A percentile compares a stretch with the other conserved stretches of the same genome.
phyloP scores from a whole-genome alignment of 345 rosid species.

The Lumnitzera racemosa region DNA sequence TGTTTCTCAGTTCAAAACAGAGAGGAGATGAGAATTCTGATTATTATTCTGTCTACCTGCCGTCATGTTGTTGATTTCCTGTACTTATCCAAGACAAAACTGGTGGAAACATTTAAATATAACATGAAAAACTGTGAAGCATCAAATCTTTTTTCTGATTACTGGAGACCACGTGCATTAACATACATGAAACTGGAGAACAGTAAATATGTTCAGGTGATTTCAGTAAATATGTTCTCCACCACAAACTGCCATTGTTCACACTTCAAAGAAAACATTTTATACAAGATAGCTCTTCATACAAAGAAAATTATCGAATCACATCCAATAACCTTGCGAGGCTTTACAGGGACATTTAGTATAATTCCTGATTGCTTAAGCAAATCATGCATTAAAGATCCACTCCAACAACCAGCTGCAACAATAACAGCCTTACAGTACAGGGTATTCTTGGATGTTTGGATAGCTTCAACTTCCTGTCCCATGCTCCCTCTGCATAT shows the following conservation, averaged over 20 bases:
- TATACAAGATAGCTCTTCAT: not conserved
- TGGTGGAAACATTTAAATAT: no score
- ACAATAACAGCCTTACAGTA: conserved; percentile 57
- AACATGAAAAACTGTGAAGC: no score
- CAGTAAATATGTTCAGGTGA: no score
- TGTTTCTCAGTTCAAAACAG: no score
- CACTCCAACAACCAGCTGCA: conserved; percentile 94
- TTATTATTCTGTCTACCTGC: no score
- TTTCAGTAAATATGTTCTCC: no score
- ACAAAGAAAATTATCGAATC: conserved; percentile 1
- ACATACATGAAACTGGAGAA: not conserved
- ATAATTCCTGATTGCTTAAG: conserved; percentile 36
- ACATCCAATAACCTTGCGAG: conserved; percentile 57
- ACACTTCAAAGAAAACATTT: no score
- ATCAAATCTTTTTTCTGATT: no score
- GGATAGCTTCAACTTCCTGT: conserved; percentile 53
- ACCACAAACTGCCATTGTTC: no score
- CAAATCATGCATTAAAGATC: conserved; percentile 52
- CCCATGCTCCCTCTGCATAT: conserved; percentile 33
- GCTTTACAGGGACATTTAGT: conserved; percentile 62
- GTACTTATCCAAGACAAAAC: no score
- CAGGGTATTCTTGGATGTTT: conserved; percentile 52
- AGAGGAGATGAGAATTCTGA: no score
- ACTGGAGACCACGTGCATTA: not conserved
- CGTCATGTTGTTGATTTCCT: no score